phyloP scores from a whole-genome alignment of 345 rosid species.

The Salix caprea region DNA sequence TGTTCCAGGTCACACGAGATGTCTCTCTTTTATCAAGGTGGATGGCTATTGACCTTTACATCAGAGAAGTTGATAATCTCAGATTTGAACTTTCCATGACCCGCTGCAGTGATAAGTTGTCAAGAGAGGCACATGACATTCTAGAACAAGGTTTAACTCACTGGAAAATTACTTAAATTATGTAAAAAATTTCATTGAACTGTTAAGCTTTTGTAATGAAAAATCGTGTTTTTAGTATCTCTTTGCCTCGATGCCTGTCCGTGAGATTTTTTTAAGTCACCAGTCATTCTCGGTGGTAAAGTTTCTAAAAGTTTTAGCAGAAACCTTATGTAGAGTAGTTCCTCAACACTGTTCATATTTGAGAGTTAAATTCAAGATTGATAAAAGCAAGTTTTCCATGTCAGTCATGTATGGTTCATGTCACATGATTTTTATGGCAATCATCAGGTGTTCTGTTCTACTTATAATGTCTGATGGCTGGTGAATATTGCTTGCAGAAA shows the following conservation, averaged over 20 bases:
- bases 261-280: not conserved
- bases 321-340: not conserved
- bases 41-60: conserved; percentile 93
- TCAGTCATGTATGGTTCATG: not conserved
- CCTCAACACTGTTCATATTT: not conserved
- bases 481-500: conserved; percentile 41
- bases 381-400: not conserved
- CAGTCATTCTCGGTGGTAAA: not conserved
- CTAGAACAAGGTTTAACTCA: conserved; percentile 62
- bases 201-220: not conserved
- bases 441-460: not conserved
- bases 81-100: conserved; percentile 88
- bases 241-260: not conserved
- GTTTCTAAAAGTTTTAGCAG: not conserved
- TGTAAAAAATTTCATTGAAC: not conserved
- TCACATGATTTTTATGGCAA: conserved; percentile 7
- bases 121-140: conserved; percentile 72
- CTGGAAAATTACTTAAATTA: conserved; percentile 4
- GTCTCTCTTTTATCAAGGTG: conserved; percentile 93
- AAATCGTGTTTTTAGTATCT: not conserved
- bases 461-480: conserved; percentile 8
- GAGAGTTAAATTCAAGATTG: not conserved
- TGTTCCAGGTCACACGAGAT: conserved; percentile 83
- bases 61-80: conserved; percentile 82
- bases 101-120: conserved; percentile 60